phyloP scores from a whole-genome alignment of 2,329 filamentous ascomycete species.

The Aspergillus ochraceus region DNA sequence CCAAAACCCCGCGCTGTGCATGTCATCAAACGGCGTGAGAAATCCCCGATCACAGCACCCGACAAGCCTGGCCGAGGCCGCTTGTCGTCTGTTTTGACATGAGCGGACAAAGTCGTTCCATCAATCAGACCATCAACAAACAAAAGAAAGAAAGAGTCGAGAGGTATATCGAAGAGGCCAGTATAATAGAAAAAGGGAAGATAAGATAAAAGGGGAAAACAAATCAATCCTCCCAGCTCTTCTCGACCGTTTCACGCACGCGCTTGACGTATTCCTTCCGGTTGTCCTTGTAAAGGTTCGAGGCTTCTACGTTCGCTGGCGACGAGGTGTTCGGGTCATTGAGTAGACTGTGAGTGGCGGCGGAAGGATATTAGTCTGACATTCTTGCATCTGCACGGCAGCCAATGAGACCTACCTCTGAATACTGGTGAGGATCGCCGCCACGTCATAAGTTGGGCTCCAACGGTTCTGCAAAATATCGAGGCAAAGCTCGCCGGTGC shows the following conservation, averaged over 20 bases:
- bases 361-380: background rate
- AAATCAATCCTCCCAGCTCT: conserved; percentile 90
- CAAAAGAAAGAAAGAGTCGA: background rate
- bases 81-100: conserved; percentile 7
- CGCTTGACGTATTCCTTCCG: conserved; percentile 94
- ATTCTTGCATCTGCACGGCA: conserved; percentile 2
- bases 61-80: conserved; percentile 10
- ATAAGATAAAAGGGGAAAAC: background rate
- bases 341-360: conserved; percentile 63
- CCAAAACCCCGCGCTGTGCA: conserved; percentile 47
- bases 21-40: conserved; percentile 27
- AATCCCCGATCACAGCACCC: conserved; percentile 14
- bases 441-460: conserved; percentile 98
- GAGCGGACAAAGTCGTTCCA: conserved; percentile 10
- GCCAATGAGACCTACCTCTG: conserved; percentile 68
- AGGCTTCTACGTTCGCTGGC: conserved; percentile 95
- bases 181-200: background rate
- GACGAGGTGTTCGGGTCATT: conserved; percentile 99
- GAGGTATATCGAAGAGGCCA: background rate
- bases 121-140: conserved; percentile 10
- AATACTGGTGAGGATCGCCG: conserved; percentile 93
- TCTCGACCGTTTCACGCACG: conserved; percentile 95
- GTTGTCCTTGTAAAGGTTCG: conserved; percentile 98
- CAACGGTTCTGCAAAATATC: conserved; percentile 97
- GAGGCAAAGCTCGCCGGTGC: conserved; percentile 90